These are phyloP conservation scores for Colletotrichum liriopes DNA, from an alignment of 2,329 filamentous ascomycete genomes.

Conservation along the genomic window DNA sequence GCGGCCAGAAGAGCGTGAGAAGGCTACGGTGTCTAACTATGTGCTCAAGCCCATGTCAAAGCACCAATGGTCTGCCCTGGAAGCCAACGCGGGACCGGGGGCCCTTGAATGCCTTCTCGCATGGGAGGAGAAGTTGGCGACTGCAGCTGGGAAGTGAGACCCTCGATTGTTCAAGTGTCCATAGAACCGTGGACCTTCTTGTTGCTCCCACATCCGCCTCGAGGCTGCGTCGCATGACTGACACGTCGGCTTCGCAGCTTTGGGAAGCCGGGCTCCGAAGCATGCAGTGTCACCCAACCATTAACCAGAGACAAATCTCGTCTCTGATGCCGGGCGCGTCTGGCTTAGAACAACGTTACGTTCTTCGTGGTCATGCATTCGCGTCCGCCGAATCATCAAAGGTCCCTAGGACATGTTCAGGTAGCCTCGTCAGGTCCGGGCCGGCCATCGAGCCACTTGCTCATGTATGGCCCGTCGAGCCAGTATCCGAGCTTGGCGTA, in stretches of 20 bases:
- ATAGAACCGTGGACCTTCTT: neutral
- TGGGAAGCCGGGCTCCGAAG: neutral
- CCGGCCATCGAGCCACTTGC: conserved; percentile 73
- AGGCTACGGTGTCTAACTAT: conserved; percentile 79
- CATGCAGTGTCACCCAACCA: too few species aligned
- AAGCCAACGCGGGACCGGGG: conserved; percentile 65
- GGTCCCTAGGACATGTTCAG: neutral
- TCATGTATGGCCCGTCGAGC: conserved; percentile 91
- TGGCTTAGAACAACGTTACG: neutral
- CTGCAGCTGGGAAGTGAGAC: neutral
- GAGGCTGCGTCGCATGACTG: neutral
- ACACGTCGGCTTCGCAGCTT: neutral
- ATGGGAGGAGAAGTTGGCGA: conserved; percentile 54
- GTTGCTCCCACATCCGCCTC: neutral
- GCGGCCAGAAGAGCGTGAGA: conserved; percentile 80
- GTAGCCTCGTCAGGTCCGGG: conserved; percentile 42
- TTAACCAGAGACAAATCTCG: neutral
- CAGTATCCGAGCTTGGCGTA: conserved; percentile 94
- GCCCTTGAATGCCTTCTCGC: conserved; percentile 67
- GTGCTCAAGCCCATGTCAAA: conserved; percentile 79
- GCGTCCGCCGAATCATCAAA: neutral
- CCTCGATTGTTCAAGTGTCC: neutral
- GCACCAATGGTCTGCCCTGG: conserved; percentile 66
- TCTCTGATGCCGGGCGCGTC: conserved; percentile 14
- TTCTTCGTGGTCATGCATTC: neutral